phyloP scores from a whole-genome alignment of 495 filamentous ascomycete species.

The Penicillium antarcticum region DNA sequence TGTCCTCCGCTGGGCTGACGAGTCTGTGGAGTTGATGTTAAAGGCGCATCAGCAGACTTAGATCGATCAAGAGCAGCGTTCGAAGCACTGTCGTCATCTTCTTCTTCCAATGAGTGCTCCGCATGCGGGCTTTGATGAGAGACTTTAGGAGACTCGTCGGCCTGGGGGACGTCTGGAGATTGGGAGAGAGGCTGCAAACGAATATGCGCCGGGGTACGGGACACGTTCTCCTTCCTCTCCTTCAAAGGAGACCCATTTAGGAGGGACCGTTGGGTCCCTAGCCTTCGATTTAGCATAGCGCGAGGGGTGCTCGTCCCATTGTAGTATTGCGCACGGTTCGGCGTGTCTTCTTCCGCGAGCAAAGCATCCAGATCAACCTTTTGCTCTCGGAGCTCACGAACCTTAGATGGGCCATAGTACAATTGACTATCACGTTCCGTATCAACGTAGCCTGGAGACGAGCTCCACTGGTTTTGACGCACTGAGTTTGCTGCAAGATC shows the following conservation, averaged over 20 bases:
- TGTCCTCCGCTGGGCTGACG: conserved; percentile 15
- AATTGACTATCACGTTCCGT: conserved; percentile 26
- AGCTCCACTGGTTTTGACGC: conserved; percentile 12
- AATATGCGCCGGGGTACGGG: conserved; percentile 15
- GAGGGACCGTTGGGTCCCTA: conserved; percentile 12
- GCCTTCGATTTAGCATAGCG: conserved; percentile 16
- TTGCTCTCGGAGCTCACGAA: conserved; percentile 36
- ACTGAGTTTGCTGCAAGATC: conserved; percentile 1
- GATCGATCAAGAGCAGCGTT: conserved; percentile 15
- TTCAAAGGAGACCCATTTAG: conserved; percentile 13
- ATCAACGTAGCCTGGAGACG: conserved; percentile 32
- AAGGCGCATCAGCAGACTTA: conserved; percentile 12
- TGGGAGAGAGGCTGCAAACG: conserved; percentile 25
- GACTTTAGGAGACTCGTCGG: background rate
- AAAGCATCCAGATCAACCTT: conserved; percentile 38
- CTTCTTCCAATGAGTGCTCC: conserved; percentile 9
- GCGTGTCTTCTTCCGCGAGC: conserved; percentile 35
- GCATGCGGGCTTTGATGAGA: conserved; percentile 5
- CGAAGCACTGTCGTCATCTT: conserved; percentile 13
- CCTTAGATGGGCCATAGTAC: conserved; percentile 32
- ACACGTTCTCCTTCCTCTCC: conserved; percentile 7
- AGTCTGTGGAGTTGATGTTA: conserved; percentile 25
- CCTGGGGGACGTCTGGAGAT: conserved; percentile 10
- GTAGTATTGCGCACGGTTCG: conserved; percentile 41
- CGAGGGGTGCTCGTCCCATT: conserved; percentile 37